Conservation (phyloP, 371 early-diverging fungal genomes). For the Lichtheimia ramosa region DNA sequence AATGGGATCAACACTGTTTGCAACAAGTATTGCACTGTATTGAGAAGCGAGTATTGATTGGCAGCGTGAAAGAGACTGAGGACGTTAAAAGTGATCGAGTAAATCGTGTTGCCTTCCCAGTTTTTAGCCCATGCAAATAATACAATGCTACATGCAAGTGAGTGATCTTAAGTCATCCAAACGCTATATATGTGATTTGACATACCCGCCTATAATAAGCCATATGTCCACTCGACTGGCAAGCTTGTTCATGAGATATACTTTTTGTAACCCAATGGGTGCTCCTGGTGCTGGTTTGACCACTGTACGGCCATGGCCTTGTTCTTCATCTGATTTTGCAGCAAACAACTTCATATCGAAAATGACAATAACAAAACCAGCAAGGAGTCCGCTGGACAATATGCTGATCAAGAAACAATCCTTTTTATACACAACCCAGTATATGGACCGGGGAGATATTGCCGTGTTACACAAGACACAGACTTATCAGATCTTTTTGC, state of each 20-base stretch:
- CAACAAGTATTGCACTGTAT: constrained; percentile 36
- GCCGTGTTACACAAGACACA: too few species aligned
- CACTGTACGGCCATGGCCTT: background rate
- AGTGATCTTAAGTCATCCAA: background rate
- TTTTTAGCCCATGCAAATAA: constrained; percentile 29
- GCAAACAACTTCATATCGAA: too few species aligned
- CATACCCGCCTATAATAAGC: constrained; percentile 14
- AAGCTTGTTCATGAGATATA: constrained; percentile 14
- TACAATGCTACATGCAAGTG: constrained; percentile 12
- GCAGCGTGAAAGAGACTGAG: constrained; percentile 20
- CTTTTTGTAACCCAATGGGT: constrained; percentile 12
- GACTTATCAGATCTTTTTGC: too few species aligned
- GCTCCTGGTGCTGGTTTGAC: constrained; percentile 7
- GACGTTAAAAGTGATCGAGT: constrained; percentile 18
- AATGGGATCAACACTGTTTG: constrained; percentile 47
- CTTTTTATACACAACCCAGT: too few species aligned
- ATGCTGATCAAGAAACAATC: too few species aligned
- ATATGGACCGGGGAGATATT: too few species aligned
- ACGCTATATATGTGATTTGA: background rate
- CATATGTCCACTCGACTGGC: constrained; percentile 9
- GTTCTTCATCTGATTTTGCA: too few species aligned
- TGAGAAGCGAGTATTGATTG: constrained; percentile 25
- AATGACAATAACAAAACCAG: too few species aligned
- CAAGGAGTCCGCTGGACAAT: too few species aligned
- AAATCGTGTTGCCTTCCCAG: constrained; percentile 26